These are phyloP conservation scores for Rauvolfia tetraphylla DNA, from an alignment of 257 asterid genomes.

Conservation along the genomic window DNA sequence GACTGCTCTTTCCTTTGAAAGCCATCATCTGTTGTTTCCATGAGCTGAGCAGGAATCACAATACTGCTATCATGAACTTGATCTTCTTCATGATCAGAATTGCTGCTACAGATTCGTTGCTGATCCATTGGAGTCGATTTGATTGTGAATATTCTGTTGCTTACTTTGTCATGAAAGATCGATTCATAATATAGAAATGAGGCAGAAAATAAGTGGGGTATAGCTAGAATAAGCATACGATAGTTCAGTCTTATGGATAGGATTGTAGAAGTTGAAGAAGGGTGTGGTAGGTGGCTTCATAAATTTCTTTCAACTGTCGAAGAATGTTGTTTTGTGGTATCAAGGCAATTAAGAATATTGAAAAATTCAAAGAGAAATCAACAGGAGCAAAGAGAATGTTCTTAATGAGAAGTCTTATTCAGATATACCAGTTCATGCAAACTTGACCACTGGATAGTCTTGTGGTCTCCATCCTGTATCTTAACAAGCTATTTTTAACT, in stretches of 20 bases:
- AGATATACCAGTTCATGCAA: neutral
- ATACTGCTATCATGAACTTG: conserved; percentile 26
- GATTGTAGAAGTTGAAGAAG: neutral
- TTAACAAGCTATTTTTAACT: no score
- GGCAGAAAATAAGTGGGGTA: neutral
- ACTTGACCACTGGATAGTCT: neutral
- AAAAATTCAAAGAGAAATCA: neutral
- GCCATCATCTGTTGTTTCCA: conserved; percentile 34
- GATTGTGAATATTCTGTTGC: conserved; percentile 2
- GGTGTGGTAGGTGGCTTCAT: neutral
- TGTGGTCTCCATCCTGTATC: neutral
- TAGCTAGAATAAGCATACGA: neutral
- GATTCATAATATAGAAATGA: neutral
- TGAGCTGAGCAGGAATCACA: conserved; percentile 34
- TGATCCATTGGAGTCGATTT: conserved; percentile 21
- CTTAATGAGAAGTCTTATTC: neutral
- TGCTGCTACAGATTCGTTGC: conserved; percentile 23
- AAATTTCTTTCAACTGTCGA: neutral
- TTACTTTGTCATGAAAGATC: neutral
- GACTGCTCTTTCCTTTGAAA: conserved; percentile 66
- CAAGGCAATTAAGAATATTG: neutral
- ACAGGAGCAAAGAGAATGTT: neutral
- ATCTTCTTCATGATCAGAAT: conserved; percentile 27
- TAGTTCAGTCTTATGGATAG: neutral
- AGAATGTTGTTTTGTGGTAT: conserved; percentile 1